A percentile compares a stretch with the other conserved stretches of the same genome.
Conservation (phyloP, 225 moss, liverwort and hornwort species). For the Sphagnum contortum region DNA sequence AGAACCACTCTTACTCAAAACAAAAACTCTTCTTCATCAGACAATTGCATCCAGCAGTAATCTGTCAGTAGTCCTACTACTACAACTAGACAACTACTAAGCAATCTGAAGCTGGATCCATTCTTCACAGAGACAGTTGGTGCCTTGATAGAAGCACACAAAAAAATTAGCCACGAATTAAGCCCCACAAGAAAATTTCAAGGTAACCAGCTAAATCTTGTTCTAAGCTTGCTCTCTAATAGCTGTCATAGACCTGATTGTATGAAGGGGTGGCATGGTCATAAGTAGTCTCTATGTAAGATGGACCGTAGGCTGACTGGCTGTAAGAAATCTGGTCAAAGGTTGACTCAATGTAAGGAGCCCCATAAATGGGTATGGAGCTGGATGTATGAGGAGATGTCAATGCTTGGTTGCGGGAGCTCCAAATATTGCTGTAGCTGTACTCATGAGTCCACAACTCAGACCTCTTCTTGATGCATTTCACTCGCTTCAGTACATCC, state of each 20-base stretch:
- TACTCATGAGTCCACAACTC: background rate
- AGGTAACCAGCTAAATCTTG: too few relatives aligned
- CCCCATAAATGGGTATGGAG: background rate
- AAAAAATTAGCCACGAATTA: too few relatives aligned
- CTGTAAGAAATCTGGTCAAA: conserved; percentile 1
- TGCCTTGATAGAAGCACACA: too few relatives aligned
- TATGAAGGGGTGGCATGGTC: background rate
- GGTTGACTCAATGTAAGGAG: background rate
- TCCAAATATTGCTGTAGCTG: background rate
- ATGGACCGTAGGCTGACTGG: background rate
- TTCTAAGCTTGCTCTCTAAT: background rate
- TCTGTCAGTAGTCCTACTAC: too few relatives aligned
- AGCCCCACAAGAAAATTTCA: too few relatives aligned
- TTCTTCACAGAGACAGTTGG: too few relatives aligned
- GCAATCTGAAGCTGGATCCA: too few relatives aligned
- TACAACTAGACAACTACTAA: too few relatives aligned
- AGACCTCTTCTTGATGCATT: conserved; percentile 1
- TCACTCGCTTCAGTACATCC: background rate
- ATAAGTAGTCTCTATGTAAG: conserved; percentile 2
- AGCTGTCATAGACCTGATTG: conserved; percentile 2
- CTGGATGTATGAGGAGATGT: background rate
- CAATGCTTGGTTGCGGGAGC: conserved; percentile 1
- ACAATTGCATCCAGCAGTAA: too few relatives aligned
- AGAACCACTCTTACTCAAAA: too few relatives aligned
- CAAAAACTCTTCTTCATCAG: too few relatives aligned